Percentiles rank a stretch among this genome's conserved stretches.
Evolutionary conservation across 208 protist species (phyloP).

Genomic region (Wallacemonas rigidus): DNA sequence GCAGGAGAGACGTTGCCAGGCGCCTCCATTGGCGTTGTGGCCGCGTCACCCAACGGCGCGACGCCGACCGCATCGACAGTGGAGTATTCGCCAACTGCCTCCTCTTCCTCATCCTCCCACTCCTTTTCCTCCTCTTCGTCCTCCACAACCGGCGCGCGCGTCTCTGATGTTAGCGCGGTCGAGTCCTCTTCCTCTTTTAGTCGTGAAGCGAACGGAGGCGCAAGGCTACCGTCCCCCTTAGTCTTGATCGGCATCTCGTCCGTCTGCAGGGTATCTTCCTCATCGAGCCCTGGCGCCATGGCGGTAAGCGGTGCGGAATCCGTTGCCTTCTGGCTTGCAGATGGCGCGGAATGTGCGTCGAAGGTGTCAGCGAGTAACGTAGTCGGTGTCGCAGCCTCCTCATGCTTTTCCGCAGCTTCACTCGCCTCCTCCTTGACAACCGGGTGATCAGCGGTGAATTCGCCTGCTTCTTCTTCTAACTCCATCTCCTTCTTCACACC

Average conservation of each 20-base stretch:
- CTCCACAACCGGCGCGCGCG: background rate
- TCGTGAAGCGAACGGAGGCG: no score
- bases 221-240: no score
- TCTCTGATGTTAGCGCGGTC: background rate
- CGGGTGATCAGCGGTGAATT: no score
- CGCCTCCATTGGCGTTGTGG: background rate
- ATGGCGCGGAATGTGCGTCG: no score
- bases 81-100: background rate
- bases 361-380: background rate
- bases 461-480: slow-evolving; percentile 1
- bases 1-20: slow-evolving; percentile 7
- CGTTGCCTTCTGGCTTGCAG: no score
- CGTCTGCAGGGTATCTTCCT: no score
- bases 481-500: background rate
- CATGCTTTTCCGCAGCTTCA: background rate
- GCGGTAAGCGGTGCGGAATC: no score
- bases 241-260: no score
- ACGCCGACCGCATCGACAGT: slow-evolving; percentile 11
- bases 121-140: background rate
- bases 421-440: background rate
- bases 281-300: no score
- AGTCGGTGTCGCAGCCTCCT: background rate
- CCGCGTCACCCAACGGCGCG: slow-evolving; percentile 6
- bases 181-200: slow-evolving; percentile 6
- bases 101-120: background rate